phyloP scores from a whole-genome alignment of 2,329 filamentous ascomycete species.

The Fusarium sp. region DNA sequence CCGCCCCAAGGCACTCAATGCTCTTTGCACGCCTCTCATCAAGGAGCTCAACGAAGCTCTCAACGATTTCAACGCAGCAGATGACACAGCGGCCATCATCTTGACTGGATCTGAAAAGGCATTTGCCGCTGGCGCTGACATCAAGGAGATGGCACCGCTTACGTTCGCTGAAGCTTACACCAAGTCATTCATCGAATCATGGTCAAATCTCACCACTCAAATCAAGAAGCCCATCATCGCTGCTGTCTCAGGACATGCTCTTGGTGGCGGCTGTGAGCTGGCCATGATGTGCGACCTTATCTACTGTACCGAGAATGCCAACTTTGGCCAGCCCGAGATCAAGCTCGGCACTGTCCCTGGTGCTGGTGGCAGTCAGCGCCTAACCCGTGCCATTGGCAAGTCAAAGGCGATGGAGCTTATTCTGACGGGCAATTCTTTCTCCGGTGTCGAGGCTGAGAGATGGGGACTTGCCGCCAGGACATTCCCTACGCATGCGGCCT shows the following conservation, averaged over 20 bases:
- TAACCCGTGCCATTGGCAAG: slow-evolving; percentile 86
- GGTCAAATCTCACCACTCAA: slow-evolving; percentile 84
- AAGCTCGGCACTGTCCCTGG: slow-evolving; percentile 94
- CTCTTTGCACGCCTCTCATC: slow-evolving; percentile 90
- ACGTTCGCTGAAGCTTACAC: slow-evolving; percentile 90
- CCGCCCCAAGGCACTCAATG: slow-evolving; percentile 95
- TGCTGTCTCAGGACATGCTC: slow-evolving; percentile 91
- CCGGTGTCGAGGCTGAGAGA: slow-evolving; percentile 81
- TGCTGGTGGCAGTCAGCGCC: slow-evolving; percentile 87
- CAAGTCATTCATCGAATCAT: slow-evolving; percentile 91
- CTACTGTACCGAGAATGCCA: slow-evolving; percentile 86
- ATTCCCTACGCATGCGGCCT: slow-evolving; percentile 80
- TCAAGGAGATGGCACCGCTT: slow-evolving; percentile 97
- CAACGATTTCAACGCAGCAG: slow-evolving; percentile 72
- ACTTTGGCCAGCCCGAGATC: slow-evolving; percentile 97
- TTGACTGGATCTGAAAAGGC: slow-evolving; percentile 90
- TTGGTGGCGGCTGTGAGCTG: slow-evolving; percentile 95
- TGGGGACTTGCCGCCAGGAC: slow-evolving; percentile 90
- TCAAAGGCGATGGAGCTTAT: slow-evolving; percentile 91
- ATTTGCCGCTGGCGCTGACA: slow-evolving; percentile 95
- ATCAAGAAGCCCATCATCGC: slow-evolving; percentile 95
- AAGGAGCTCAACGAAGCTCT: slow-evolving; percentile 86
- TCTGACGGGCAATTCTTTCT: slow-evolving; percentile 85
- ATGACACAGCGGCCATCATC: slow-evolving; percentile 77
- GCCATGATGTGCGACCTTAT: slow-evolving; percentile 98